A percentile compares a stretch with the other conserved stretches of the same genome.
Evolutionary conservation across 2,329 filamentous ascomycete genomes (phyloP).

Genomic region (Coniella lustricola): DNA sequence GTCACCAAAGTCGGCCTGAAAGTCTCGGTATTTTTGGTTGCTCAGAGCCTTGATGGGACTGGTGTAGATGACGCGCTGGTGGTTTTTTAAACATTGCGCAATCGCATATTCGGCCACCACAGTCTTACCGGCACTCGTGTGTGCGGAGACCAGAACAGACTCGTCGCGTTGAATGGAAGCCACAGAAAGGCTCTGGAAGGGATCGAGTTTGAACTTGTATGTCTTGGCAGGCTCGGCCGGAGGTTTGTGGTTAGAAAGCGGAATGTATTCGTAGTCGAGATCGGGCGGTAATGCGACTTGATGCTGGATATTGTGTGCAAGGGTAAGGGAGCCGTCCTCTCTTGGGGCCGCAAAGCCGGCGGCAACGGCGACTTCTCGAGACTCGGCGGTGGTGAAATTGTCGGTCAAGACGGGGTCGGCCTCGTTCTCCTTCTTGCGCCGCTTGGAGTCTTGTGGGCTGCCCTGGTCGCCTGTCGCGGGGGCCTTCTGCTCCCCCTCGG

Average conservation of each 20-base stretch:
- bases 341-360: conserved; percentile 56
- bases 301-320: conserved; percentile 97
- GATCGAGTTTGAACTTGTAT: conserved; percentile 89
- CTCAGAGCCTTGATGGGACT: conserved; percentile 98
- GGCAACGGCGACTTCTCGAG: conserved; percentile 78
- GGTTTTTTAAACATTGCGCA: conserved; percentile 92
- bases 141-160: conserved; percentile 92
- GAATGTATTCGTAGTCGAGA: conserved; percentile 88
- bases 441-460: conserved; percentile 51
- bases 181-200: conserved; percentile 92
- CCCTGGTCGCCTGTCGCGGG: conserved; percentile 25
- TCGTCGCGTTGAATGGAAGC: conserved; percentile 93
- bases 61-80: conserved; percentile 97
- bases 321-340: conserved; percentile 64
- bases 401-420: conserved; percentile 82
- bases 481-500: conserved; percentile 31
- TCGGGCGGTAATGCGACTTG: conserved; percentile 92
- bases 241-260: conserved; percentile 91
- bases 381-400: conserved; percentile 90
- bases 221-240: conserved; percentile 76
- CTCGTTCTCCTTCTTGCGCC: conserved; percentile 55
- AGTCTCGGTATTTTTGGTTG: conserved; percentile 98
- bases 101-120: conserved; percentile 98
- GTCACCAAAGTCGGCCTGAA: conserved; percentile 90
- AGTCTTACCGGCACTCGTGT: conserved; percentile 96